phyloP scores from a whole-genome alignment of 2,329 filamentous ascomycete species.

The Helicocarpus griseus region DNA sequence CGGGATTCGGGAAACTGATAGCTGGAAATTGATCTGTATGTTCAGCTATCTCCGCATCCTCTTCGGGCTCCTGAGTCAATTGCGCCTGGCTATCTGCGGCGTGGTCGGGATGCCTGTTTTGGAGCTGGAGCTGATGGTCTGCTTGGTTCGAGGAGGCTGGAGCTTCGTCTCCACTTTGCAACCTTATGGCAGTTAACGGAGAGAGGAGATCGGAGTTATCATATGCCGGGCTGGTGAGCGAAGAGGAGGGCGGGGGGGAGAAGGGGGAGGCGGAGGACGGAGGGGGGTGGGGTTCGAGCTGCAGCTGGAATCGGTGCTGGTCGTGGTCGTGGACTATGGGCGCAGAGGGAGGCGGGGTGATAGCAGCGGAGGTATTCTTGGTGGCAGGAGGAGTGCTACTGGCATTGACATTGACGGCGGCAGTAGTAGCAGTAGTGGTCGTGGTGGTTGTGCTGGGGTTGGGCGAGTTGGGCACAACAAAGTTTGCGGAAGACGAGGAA shows the following conservation, averaged over 20 bases:
- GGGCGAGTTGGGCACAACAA: conserved; percentile 8
- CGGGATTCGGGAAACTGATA: not conserved
- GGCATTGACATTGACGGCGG: not conserved
- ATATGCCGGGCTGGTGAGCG: conserved; percentile 13
- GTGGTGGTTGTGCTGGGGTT: conserved; percentile 3
- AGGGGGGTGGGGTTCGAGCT: conserved; percentile 17
- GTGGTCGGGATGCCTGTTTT: not conserved
- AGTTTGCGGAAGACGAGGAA: conserved; percentile 19
- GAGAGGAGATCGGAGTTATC: conserved; percentile 6
- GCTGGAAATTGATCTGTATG: conserved; percentile 1
- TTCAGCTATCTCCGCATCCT: not conserved
- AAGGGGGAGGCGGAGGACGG: conserved; percentile 10
- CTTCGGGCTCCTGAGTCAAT: not conserved
- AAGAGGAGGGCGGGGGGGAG: conserved; percentile 13
- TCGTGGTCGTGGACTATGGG: not conserved
- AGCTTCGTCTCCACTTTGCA: not conserved
- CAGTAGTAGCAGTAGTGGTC: conserved; percentile 6
- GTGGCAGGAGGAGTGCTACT: not conserved
- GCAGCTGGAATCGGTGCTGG: not conserved
- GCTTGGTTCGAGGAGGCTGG: not conserved
- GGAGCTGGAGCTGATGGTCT: not conserved
- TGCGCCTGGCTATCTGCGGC: too few relatives aligned
- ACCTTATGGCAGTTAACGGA: not conserved
- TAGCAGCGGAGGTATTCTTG: not conserved
- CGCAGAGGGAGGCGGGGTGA: not conserved